These are phyloP conservation scores for Xerocomus nothofagi DNA, from an alignment of 1,284 basidiomycete genomes.

Conservation along the genomic window DNA sequence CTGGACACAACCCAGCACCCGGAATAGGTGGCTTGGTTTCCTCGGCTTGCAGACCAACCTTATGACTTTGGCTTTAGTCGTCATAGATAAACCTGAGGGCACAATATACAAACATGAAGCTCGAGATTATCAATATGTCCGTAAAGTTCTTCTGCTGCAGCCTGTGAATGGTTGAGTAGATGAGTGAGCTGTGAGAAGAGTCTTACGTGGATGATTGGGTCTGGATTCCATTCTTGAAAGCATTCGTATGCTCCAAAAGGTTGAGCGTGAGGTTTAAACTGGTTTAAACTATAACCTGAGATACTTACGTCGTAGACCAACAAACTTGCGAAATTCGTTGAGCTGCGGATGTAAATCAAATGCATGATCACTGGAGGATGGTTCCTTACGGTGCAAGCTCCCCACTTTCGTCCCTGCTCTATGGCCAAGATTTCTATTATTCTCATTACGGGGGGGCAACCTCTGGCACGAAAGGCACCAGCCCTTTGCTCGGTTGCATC, in stretches of 20 bases:
- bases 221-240: slow-evolving; percentile 80
- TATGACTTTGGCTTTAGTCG: not conserved
- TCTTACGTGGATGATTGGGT: slow-evolving; percentile 60
- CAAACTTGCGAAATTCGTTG: slow-evolving; percentile 66
- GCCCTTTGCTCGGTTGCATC: slow-evolving; percentile 67
- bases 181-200: not conserved
- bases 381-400: slow-evolving; percentile 63
- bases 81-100: not conserved
- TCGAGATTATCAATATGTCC: slow-evolving; percentile 76
- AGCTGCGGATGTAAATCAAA: slow-evolving; percentile 53
- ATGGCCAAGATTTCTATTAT: slow-evolving; percentile 76
- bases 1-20: slow-evolving; percentile 84
- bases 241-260: slow-evolving; percentile 47
- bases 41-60: slow-evolving; percentile 78
- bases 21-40: slow-evolving; percentile 66
- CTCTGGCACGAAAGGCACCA: slow-evolving; percentile 74
- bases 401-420: slow-evolving; percentile 70
- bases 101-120: slow-evolving; percentile 52
- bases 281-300: too few species aligned
- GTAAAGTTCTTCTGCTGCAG: slow-evolving; percentile 68
- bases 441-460: slow-evolving; percentile 66
- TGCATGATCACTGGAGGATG: not conserved
- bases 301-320: slow-evolving; percentile 48
- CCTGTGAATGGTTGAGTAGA: slow-evolving; percentile 37
- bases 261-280: slow-evolving; percentile 1